Evolutionary conservation across 441 rosid genomes (phyloP), one percentile per base, ranked within the genome.

Genomic region (Mallotus japonicus): DNA sequence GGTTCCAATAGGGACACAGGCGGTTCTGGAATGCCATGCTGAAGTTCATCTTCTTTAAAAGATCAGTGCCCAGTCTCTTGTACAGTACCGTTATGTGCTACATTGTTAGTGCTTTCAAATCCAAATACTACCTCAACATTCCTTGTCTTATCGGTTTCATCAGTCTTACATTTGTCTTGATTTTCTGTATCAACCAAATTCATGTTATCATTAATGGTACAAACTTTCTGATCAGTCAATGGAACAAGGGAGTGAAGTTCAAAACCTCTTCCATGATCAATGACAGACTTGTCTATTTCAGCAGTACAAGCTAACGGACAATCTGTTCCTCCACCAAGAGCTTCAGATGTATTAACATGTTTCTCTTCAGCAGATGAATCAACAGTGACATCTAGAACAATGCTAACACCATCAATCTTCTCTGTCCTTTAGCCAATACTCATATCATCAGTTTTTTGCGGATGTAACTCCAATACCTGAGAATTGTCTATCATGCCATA

Each of bases 251-350:
- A 67, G 24, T 60, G 71, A 47, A 62, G 54, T 56, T 73, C 82
- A 73, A 65, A 75, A 78, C 60, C 70, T 68, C 67, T 79, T 80
- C 71, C 81, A 72, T 32, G 70, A 72, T 78, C 83, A 77, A 70
- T 50, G 44, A 58, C 75, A 69, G 78, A 62, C 59, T 73, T 76
- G 34, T 62, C 80, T 64, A 55, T 69, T 62, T 53, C 82, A 75
- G 75, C 78, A 51, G 76, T 59, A 50, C 69, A 62, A 24, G 65
- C 50, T 24, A 62, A 71, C 24, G 65, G 68, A 71, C 73, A 73
- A 75, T 75, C 79, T 64, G 76, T 84, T 32, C 58, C 76, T 51
- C 44, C 71, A 57, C 44, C 67, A 57, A 69, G 20, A 67, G 58
- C 69, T 69, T 73, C 75, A 24, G 79, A 67, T 49, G 65, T 34